Conservation (phyloP, 306 rosid genomes). For the Betula pendula region DNA sequence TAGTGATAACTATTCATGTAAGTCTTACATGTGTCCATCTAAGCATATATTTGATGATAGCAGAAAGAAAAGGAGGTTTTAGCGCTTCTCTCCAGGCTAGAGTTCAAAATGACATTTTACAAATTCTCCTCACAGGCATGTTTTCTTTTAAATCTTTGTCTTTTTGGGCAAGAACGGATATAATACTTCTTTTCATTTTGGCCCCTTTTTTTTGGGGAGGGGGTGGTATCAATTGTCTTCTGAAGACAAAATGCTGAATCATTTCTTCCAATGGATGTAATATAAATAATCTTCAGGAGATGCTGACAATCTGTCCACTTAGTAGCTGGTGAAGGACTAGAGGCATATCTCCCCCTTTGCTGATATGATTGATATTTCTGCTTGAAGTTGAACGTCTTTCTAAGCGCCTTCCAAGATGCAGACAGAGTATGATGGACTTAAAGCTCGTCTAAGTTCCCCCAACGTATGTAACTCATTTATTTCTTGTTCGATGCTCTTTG, state of each 20-base stretch:
- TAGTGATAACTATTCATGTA: constrained; percentile 5
- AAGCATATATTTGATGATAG: constrained; percentile 12
- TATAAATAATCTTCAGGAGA: constrained; percentile 53
- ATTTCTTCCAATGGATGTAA: constrained; percentile 25
- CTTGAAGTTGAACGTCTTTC: constrained; percentile 84
- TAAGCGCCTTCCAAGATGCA: constrained; percentile 91
- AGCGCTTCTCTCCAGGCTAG: constrained; percentile 86
- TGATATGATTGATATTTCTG: constrained; percentile 87
- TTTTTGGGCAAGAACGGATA: constrained; percentile 5
- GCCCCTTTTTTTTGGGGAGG: no score
- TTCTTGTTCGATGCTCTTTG: constrained; percentile 6
- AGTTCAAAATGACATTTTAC: constrained; percentile 63
- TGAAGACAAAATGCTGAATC: constrained; percentile 26
- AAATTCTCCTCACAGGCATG: constrained; percentile 80
- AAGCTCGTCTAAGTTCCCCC: constrained; percentile 78
- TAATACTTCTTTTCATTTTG: neutral
- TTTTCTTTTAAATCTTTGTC: constrained; percentile 27
- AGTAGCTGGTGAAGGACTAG: constrained; percentile 93
- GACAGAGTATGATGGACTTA: constrained; percentile 75
- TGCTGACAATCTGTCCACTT: constrained; percentile 89
- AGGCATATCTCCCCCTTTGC: constrained; percentile 97
- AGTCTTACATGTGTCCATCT: neutral
- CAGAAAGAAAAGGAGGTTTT: constrained; percentile 83
- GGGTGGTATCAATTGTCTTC: constrained; percentile 12
- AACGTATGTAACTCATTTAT: constrained; percentile 47